A percentile compares a stretch with the other conserved stretches of the same genome.
These are phyloP conservation scores for Verticillium nonalfalfae DNA, from an alignment of 2,329 filamentous ascomycete genomes.

Conservation along the genomic window DNA sequence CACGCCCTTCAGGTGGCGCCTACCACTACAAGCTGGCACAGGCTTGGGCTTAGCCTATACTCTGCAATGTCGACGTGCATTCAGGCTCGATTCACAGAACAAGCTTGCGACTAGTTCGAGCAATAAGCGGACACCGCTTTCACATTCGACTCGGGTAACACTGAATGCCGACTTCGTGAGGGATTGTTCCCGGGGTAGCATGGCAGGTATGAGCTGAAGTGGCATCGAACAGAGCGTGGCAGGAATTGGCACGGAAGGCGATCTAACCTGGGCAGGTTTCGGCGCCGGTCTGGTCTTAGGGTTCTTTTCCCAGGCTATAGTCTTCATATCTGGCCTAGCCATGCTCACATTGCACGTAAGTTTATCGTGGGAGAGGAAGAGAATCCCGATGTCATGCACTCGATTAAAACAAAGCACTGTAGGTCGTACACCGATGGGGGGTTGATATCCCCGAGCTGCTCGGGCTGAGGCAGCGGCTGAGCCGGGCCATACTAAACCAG, in stretches of 20 bases:
- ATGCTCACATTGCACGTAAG: slow-evolving; percentile 59
- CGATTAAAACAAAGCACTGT: background rate
- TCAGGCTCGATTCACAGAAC: background rate
- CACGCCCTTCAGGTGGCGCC: background rate
- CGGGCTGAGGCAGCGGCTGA: slow-evolving; percentile 21
- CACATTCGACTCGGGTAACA: background rate
- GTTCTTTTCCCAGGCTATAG: slow-evolving; percentile 64
- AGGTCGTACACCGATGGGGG: slow-evolving; percentile 26
- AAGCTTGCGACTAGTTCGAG: background rate
- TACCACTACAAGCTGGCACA: slow-evolving; percentile 5
- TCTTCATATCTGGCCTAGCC: slow-evolving; percentile 58
- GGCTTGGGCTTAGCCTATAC: slow-evolving; percentile 4
- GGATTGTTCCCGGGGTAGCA: slow-evolving; percentile 8
- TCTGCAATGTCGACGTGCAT: background rate
- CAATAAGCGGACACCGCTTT: background rate
- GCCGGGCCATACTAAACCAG: slow-evolving; percentile 11
- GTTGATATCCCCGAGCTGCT: slow-evolving; percentile 23
- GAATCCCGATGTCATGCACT: background rate
- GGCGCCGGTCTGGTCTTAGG: slow-evolving; percentile 58
- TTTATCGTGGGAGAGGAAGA: background rate
- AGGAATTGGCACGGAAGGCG: background rate
- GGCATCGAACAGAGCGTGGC: background rate
- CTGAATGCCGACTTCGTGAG: slow-evolving; percentile 6
- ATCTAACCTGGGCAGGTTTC: slow-evolving; percentile 39
- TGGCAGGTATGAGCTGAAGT: background rate